Evolutionary conservation across 176 grass and related monocot genomes (phyloP), one percentile per base, ranked within the genome.

Genomic region (Elymus sibiricus): DNA sequence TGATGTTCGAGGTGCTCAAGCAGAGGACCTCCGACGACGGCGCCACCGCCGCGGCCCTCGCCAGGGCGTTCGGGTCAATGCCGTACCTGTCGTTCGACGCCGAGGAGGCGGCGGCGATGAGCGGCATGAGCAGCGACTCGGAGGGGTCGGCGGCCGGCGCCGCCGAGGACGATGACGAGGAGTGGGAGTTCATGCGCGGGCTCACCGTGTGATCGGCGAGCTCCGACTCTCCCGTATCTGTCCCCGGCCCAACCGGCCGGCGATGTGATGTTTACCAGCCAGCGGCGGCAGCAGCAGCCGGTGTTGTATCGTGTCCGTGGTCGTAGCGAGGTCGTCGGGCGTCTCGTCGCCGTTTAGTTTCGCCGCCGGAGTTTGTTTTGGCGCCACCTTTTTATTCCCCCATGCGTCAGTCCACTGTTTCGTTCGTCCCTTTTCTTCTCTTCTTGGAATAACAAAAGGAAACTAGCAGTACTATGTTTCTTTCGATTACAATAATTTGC

Each of bases 171-270:
- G 95, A 98, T 22, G 93, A 90, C 5, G 96, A 94, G 1, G 94
- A 92, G 44, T 94, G 95, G 95, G 95, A 94, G 86, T 90, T 95
- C 86, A 94, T 98, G 90, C 91, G 95, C 77, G 87, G 87, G 6
- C 86, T 98, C 65, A 82, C 87, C 90, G 88, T 98, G 73, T 95
- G 95, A 95, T n/a, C 2, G 43, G 37, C 51, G 42, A 73, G 51
- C 71, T 49, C 3, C 5, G 21, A n/a, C 24, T 17, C 46, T 29
- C 37, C 74, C 72, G 34, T 66, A 75, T 58, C 85, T 26, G 3
- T 82, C 53, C 0, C 65, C 31, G 7, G 65, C 9, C 31, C 0
- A 35, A 17, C 28, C 14, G 76, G 28, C 40, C 74, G 77, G 76
- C 29, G 70, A 14, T 64, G 53, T 39, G 70, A 14, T 64, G 53